Percentiles rank a stretch among this genome's conserved stretches.
Conservation (phyloP, 495 filamentous ascomycete genomes). For the Lindgomyces ingoldianus region DNA sequence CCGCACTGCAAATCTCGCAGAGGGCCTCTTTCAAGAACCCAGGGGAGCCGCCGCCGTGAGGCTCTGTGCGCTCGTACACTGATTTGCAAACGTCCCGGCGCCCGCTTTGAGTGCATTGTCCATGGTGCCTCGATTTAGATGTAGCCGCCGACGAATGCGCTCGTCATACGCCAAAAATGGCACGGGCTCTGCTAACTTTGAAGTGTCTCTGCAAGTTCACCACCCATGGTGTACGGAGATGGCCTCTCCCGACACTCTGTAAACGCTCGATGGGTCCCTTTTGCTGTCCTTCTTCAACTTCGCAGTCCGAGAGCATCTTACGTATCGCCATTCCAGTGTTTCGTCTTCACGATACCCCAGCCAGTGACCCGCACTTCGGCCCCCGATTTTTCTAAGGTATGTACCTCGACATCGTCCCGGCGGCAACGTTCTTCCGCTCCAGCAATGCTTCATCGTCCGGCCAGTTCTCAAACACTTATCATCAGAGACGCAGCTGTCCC, state of each 20-base stretch:
- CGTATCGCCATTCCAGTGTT: background rate
- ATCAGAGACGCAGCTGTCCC: background rate
- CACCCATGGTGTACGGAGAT: background rate
- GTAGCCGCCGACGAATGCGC: background rate
- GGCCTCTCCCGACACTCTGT: background rate
- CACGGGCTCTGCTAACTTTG: background rate
- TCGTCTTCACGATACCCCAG: background rate
- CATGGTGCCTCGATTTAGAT: background rate
- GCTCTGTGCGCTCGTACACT: conserved; percentile 30
- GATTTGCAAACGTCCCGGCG: no score
- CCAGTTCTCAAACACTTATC: background rate
- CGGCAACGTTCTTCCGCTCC: no score
- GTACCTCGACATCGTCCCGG: no score
- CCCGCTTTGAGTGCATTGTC: background rate
- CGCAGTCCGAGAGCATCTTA: background rate
- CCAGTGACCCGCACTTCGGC: background rate
- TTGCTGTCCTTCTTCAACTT: background rate
- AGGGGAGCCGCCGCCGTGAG: conserved; percentile 31
- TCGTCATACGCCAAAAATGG: background rate
- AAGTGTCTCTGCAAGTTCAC: background rate
- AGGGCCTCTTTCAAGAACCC: background rate
- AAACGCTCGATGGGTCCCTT: no score
- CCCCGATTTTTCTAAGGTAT: background rate
- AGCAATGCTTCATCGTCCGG: background rate
- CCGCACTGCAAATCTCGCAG: conserved; percentile 2